Conservation (phyloP, 352 stramenopile genomes). For the Sclerospora graminicola region DNA sequence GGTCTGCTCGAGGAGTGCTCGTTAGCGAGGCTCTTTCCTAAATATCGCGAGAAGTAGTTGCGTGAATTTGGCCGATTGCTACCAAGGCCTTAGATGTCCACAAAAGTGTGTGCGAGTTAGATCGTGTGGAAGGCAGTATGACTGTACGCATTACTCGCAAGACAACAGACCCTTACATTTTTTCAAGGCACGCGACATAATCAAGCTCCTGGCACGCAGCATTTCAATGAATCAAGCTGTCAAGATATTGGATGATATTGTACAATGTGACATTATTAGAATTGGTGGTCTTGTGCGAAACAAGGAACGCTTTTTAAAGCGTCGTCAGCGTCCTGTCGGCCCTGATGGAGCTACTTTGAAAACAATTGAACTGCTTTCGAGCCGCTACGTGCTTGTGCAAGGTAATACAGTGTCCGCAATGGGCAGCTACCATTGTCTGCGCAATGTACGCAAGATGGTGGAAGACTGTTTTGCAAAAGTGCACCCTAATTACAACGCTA, state of each 20-base stretch:
- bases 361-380: conserved; percentile 96
- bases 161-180: conserved; percentile 96
- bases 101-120: conserved; percentile 96
- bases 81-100: conserved; percentile 91
- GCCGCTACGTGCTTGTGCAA: conserved; percentile 98
- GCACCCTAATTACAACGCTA: neutral
- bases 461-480: conserved; percentile 99
- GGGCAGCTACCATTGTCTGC: too few relatives aligned
- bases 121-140: conserved; percentile 95
- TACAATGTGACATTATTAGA: conserved; percentile 99
- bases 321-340: conserved; percentile 94
- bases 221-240: conserved; percentile 93
- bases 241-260: conserved; percentile 97
- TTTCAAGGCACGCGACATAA: conserved; percentile 98
- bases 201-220: conserved; percentile 96
- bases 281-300: conserved; percentile 98
- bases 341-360: conserved; percentile 96
- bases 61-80: conserved; percentile 98
- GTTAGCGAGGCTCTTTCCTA: conserved; percentile 99
- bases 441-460: conserved; percentile 94
- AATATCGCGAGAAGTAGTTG: too few relatives aligned
- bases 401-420: conserved; percentile 96
- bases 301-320: conserved; percentile 98
- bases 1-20: conserved; percentile 96
- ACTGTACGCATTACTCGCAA: conserved; percentile 91